Evolutionary conservation across 495 filamentous ascomycete genomes (phyloP).

Genomic region (Sporormia fimetaria): DNA sequence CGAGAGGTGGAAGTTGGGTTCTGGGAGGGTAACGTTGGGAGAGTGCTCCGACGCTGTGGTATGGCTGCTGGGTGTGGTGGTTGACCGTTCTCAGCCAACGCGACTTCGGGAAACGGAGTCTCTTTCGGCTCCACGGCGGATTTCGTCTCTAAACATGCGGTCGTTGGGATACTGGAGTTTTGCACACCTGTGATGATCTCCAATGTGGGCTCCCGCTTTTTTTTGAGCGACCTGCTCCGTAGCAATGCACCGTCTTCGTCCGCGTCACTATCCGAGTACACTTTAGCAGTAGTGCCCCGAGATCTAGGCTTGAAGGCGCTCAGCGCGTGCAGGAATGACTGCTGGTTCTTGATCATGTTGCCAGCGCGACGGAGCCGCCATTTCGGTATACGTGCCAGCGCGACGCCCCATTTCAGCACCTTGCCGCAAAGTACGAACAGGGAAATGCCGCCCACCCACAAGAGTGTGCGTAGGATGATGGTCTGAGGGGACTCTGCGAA

Average conservation of each 20-base stretch:
- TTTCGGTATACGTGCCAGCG: slow-evolving; percentile 74
- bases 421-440: slow-evolving; percentile 61
- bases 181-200: slow-evolving; percentile 8
- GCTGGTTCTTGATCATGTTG: slow-evolving; percentile 36
- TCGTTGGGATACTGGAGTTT: not conserved
- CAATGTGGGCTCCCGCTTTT: slow-evolving; percentile 11
- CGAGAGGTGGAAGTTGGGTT: not conserved
- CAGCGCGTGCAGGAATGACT: slow-evolving; percentile 42
- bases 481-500: slow-evolving; percentile 73
- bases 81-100: not conserved
- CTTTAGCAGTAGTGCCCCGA: slow-evolving; percentile 25
- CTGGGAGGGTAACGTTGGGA: slow-evolving; percentile 12
- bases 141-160: slow-evolving; percentile 7
- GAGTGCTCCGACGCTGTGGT: slow-evolving; percentile 10
- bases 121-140: slow-evolving; percentile 19
- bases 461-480: slow-evolving; percentile 63
- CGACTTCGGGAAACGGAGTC: not conserved
- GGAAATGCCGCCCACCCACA: slow-evolving; percentile 80
- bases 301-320: slow-evolving; percentile 27
- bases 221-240: slow-evolving; percentile 4
- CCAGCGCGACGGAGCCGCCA: slow-evolving; percentile 69
- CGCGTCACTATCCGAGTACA: slow-evolving; percentile 41
- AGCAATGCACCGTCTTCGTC: slow-evolving; percentile 30
- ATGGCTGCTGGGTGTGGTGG: not conserved
- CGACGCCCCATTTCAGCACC: slow-evolving; percentile 75